phyloP scores from a whole-genome alignment of 2,329 filamentous ascomycete species.

The Colletotrichum simmondsii region DNA sequence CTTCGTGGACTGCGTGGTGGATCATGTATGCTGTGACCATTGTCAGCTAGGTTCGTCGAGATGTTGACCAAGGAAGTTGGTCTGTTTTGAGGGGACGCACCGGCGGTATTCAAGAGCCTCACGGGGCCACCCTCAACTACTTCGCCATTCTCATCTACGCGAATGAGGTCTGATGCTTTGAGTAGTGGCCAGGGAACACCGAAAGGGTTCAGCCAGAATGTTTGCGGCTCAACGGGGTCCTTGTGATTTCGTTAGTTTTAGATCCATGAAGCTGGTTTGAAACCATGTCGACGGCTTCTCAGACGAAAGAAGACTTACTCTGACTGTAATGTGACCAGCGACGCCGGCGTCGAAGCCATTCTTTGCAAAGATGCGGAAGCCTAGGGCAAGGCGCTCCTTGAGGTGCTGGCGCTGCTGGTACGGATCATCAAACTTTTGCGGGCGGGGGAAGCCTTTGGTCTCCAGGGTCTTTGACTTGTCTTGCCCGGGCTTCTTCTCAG shows the following conservation, averaged over 20 bases:
- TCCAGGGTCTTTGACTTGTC: conserved; percentile 1
- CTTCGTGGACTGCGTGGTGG: conserved; percentile 59
- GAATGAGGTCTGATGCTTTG: conserved; percentile 74
- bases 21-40: conserved; percentile 55
- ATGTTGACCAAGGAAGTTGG: too few species aligned
- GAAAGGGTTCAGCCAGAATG: conserved; percentile 77
- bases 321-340: conserved; percentile 73
- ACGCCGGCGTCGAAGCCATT: conserved; percentile 70
- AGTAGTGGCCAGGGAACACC: conserved; percentile 71
- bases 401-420: conserved; percentile 61
- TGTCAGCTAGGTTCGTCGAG: not conserved
- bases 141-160: conserved; percentile 69
- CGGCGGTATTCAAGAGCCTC: conserved; percentile 29
- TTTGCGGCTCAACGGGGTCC: conserved; percentile 68
- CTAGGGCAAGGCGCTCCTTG: conserved; percentile 64
- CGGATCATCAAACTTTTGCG: conserved; percentile 38
- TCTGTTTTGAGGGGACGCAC: not conserved
- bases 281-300: not conserved
- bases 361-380: conserved; percentile 69
- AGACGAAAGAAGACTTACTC: conserved; percentile 38
- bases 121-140: conserved; percentile 69
- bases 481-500: not conserved
- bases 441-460: not conserved
- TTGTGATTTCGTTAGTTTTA: not conserved
- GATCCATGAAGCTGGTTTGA: too few species aligned